A percentile compares a stretch with the other conserved stretches of the same genome.
Evolutionary conservation across 345 rosid species (phyloP).

Genomic region (Dovyalis caffra): DNA sequence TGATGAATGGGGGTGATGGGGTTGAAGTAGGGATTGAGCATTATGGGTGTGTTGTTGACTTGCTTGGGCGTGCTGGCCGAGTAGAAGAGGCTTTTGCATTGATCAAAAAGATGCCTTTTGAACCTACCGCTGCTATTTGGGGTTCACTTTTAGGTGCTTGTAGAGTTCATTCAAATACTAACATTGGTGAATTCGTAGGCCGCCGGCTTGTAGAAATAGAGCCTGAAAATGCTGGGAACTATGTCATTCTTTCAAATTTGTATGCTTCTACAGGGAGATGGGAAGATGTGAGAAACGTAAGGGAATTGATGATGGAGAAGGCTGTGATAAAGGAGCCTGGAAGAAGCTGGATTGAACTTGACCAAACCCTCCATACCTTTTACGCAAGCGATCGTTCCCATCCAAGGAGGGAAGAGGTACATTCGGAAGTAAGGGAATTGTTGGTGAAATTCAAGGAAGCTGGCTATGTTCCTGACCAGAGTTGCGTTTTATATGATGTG

Average conservation of each 20-base stretch:
- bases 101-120: constrained; percentile 58
- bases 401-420: constrained; percentile 72
- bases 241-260: constrained; percentile 75
- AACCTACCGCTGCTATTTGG: constrained; percentile 77
- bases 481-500: constrained; percentile 76
- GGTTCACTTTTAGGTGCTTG: constrained; percentile 87
- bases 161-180: constrained; percentile 67
- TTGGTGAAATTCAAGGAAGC: constrained; percentile 61
- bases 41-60: constrained; percentile 81
- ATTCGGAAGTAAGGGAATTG: constrained; percentile 51
- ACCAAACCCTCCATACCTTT: constrained; percentile 69
- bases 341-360: constrained; percentile 77
- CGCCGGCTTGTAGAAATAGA: constrained; percentile 56
- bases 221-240: constrained; percentile 85
- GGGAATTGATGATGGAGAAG: constrained; percentile 67
- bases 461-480: constrained; percentile 76
- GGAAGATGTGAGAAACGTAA: constrained; percentile 66
- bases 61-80: constrained; percentile 88
- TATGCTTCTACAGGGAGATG: constrained; percentile 83
- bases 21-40: constrained; percentile 62
- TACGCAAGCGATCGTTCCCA: constrained; percentile 74
- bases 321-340: constrained; percentile 86
- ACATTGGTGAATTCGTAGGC: constrained; percentile 67
- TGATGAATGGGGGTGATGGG: constrained; percentile 45
- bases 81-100: constrained; percentile 64